Evolutionary conservation across 495 filamentous ascomycete genomes (phyloP).

Genomic region (Aspergillus kassunensis): DNA sequence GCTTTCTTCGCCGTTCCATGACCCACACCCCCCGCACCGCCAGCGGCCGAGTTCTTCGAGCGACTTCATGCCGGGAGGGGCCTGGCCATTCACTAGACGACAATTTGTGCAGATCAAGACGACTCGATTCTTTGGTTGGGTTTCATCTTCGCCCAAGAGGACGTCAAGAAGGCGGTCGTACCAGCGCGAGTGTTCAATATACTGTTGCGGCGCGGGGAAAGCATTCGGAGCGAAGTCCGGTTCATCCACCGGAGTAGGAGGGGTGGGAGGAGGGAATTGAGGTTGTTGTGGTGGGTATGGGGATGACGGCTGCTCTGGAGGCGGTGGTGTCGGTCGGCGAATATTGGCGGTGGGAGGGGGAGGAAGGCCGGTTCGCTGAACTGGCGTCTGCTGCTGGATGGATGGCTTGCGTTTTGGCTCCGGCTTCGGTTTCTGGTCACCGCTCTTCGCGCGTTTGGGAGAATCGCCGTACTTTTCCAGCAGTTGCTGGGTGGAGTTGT

Average conservation of each 20-base stretch:
- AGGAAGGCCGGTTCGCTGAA: slow-evolving; percentile 54
- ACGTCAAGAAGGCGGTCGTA: slow-evolving; percentile 92
- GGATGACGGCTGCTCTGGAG: slow-evolving; percentile 10
- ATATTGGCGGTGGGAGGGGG: slow-evolving; percentile 92
- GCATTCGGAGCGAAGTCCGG: slow-evolving; percentile 61
- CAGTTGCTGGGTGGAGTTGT: slow-evolving; percentile 87
- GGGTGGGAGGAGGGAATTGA: slow-evolving; percentile 12
- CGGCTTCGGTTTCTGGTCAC: slow-evolving; percentile 21
- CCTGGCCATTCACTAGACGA: slow-evolving; percentile 91
- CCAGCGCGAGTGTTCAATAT: slow-evolving; percentile 62
- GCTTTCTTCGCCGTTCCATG: slow-evolving; percentile 78
- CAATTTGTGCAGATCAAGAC: slow-evolving; percentile 82
- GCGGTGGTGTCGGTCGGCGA: slow-evolving; percentile 24
- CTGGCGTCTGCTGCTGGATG: slow-evolving; percentile 12
- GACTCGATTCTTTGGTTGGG: slow-evolving; percentile 81
- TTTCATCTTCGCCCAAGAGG: slow-evolving; percentile 92
- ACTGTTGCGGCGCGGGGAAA: slow-evolving; percentile 45
- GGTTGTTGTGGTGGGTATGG: slow-evolving; percentile 10
- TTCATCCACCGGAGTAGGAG: slow-evolving; percentile 23
- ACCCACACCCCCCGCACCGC: slow-evolving; percentile 81
- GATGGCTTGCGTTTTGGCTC: slow-evolving; percentile 12
- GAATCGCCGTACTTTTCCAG: slow-evolving; percentile 83
- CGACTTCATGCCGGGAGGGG: slow-evolving; percentile 77
- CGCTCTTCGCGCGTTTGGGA: slow-evolving; percentile 33
- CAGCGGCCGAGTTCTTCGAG: slow-evolving; percentile 81